Evolutionary conservation across 495 filamentous ascomycete genomes (phyloP), one percentile per base, ranked within the genome.

Genomic region (Oidiodendron maius): DNA sequence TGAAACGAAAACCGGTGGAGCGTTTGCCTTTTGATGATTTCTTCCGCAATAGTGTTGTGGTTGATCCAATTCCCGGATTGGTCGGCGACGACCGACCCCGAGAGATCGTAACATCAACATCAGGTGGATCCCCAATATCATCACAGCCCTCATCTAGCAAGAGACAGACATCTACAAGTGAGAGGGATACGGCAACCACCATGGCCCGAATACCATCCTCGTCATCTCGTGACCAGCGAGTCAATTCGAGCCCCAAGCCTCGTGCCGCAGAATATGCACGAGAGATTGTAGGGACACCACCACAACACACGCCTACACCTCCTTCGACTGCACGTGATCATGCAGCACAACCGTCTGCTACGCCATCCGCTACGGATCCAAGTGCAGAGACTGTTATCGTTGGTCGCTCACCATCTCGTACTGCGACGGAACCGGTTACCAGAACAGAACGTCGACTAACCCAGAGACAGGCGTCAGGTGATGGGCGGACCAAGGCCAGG

Each of bases 1-100:
- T 98, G 53, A 95, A 91, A 70, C 81, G 86, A 42, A 88, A 82
- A 37, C 90, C 93, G 0, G 77, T 85, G 2, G 88, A 95, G 54
- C 75, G 93, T 32, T 78, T 95, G 66, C 82, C 76, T 35, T 97
- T 95, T 53, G 75, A 83, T 10, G 75, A 83, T 26, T 91, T 95
- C 58, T 96, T 97, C 64, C 68, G 69, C 15, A 77, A 86, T 56
- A 61, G 72, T 44, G 82, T 95, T 26, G 78, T 97, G 43, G 79
- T 75, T 18, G 82, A 79, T 26, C 77, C 82, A 1, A 97, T 97
- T 52, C 93, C 93, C 2, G 88, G 84, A 11, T 69, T 96, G 20
- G 77, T 88, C 11, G 82, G 77, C 18, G 87, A 95, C 52, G 90
- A 95, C 62, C 49, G 76, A 28, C 76, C 82, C 16, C 64, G 61